Conservation (phyloP, 768 basidiomycete species). For the Tricholoma saponaceum region DNA sequence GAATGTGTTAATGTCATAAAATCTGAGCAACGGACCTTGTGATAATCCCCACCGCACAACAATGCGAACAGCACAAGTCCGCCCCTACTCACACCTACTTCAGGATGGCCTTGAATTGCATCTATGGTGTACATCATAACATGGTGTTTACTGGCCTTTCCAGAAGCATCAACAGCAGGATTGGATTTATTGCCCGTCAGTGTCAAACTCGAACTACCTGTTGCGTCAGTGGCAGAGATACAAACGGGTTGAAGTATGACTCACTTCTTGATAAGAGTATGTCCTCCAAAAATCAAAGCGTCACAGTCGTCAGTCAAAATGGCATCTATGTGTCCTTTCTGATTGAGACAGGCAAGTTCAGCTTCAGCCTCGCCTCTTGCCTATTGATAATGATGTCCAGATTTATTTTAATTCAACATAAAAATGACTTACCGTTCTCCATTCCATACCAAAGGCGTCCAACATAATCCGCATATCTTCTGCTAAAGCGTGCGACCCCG, state of each 20-base stretch:
- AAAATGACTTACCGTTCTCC: slow-evolving; percentile 49
- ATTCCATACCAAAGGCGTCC: slow-evolving; percentile 53
- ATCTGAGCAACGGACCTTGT: slow-evolving; percentile 19
- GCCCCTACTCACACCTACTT: slow-evolving; percentile 56
- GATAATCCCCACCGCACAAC: slow-evolving; percentile 70
- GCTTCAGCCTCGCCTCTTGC: slow-evolving; percentile 59
- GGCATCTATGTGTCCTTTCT: slow-evolving; percentile 38
- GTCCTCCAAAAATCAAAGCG: slow-evolving; percentile 43
- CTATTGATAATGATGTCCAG: slow-evolving; percentile 8
- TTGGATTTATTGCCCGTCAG: slow-evolving; percentile 15
- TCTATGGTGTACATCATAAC: slow-evolving; percentile 9
- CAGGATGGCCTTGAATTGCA: slow-evolving; percentile 18
- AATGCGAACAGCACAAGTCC: slow-evolving; percentile 66
- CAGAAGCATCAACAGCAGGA: neutral
- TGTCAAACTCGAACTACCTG: slow-evolving; percentile 50
- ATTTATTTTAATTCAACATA: neutral
- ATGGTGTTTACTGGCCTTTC: slow-evolving; percentile 37
- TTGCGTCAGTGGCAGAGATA: neutral
- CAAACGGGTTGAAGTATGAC: neutral
- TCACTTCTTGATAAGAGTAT: slow-evolving; percentile 37
- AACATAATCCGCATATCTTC: slow-evolving; percentile 51
- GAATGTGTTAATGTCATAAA: slow-evolving; percentile 24
- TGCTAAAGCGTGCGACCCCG: slow-evolving; percentile 39
- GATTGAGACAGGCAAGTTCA: slow-evolving; percentile 44
- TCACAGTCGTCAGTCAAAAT: slow-evolving; percentile 49